Evolutionary conservation across 1,284 basidiomycete genomes (phyloP).

Genomic region (Ganoderma sinense): DNA sequence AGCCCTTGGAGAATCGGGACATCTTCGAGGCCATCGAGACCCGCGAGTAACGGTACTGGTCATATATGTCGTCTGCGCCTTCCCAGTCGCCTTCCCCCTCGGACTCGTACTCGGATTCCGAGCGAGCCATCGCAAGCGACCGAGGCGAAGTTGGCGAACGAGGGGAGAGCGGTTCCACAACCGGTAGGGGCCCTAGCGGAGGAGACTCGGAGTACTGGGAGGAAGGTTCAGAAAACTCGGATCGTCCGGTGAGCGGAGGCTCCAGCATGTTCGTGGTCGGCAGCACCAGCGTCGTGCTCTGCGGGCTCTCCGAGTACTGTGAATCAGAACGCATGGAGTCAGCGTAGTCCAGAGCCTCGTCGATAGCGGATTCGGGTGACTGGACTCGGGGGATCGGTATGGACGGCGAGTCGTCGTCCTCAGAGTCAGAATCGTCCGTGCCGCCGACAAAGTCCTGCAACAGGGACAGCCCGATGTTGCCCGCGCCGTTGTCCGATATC

Average conservation of each 20-base stretch:
- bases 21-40: constrained; percentile 57
- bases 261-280: constrained; percentile 1
- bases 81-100: constrained; percentile 60
- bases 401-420: constrained; percentile 20
- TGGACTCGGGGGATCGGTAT: constrained; percentile 10
- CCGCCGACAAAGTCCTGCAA: constrained; percentile 56
- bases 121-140: constrained; percentile 15
- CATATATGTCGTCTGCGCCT: constrained; percentile 72
- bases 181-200: background rate
- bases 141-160: constrained; percentile 10
- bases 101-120: constrained; percentile 43
- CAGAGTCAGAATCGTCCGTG: constrained; percentile 39
- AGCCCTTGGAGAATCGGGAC: constrained; percentile 43
- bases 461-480: constrained; percentile 69
- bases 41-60: constrained; percentile 76
- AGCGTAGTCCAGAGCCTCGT: constrained; percentile 14
- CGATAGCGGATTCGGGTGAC: constrained; percentile 28
- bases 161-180: constrained; percentile 19
- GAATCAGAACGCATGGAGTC: constrained; percentile 22
- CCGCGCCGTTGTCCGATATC: constrained; percentile 63
- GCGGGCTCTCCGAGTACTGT: constrained; percentile 20
- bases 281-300: background rate
- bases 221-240: constrained; percentile 10
- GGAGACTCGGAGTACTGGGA: constrained; percentile 20
- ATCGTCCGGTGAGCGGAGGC: constrained; percentile 7